Conservation (phyloP, 1,284 basidiomycete genomes). For the Rhodotorula sp. region DNA sequence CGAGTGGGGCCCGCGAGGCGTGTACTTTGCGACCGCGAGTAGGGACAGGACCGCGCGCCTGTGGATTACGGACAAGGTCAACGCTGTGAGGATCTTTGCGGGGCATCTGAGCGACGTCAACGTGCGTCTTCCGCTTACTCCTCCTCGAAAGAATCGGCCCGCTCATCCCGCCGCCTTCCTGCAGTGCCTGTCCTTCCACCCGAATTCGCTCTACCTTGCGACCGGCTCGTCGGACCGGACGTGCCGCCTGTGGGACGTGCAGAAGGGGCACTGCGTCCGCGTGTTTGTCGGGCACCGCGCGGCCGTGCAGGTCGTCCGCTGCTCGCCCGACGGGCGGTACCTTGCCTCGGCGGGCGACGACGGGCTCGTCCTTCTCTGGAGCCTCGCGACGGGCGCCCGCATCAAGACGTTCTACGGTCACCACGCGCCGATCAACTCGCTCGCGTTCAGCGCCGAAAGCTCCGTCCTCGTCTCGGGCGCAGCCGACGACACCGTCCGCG, state of each 20-base stretch:
- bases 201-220: slow-evolving; percentile 94
- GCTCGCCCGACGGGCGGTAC: slow-evolving; percentile 91
- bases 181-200: slow-evolving; percentile 93
- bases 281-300: slow-evolving; percentile 96
- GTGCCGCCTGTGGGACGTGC: slow-evolving; percentile 97
- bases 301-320: slow-evolving; percentile 79
- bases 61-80: slow-evolving; percentile 91
- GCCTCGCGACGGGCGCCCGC: slow-evolving; percentile 84
- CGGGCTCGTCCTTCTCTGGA: slow-evolving; percentile 92
- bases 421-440: slow-evolving; percentile 79
- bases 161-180: not conserved
- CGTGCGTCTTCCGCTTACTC: slow-evolving; percentile 60
- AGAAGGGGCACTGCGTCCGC: slow-evolving; percentile 86
- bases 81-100: slow-evolving; percentile 87
- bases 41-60: slow-evolving; percentile 91
- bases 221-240: slow-evolving; percentile 97
- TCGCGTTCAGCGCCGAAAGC: slow-evolving; percentile 90
- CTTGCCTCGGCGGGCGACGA: slow-evolving; percentile 92
- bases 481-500: slow-evolving; percentile 90
- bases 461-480: slow-evolving; percentile 83
- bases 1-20: slow-evolving; percentile 94
- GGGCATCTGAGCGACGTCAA: slow-evolving; percentile 97
- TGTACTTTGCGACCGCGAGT: slow-evolving; percentile 97
- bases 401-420: slow-evolving; percentile 99
- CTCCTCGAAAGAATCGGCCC: no score